These are phyloP conservation scores for Triticum dicoccoides DNA, from an alignment of 176 grass and related monocot genomes.

Conservation along the genomic window DNA sequence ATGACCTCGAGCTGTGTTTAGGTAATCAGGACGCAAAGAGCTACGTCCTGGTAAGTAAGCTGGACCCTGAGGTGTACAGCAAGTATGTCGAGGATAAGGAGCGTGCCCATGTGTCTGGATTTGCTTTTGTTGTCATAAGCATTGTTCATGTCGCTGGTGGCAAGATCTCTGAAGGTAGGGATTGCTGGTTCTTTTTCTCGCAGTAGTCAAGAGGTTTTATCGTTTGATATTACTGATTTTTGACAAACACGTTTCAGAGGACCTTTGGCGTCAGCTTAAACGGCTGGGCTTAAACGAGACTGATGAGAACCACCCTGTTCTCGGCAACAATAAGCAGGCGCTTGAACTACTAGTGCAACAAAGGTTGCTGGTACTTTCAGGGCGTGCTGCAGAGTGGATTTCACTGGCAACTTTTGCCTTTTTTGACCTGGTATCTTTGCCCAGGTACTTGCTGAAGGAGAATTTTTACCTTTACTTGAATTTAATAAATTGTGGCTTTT, in stretches of 20 bases:
- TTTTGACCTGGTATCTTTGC: constrained; percentile 22
- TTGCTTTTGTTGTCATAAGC: constrained; percentile 67
- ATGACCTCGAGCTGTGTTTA: constrained; percentile 5
- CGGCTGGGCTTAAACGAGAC: constrained; percentile 65
- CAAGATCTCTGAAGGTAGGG: constrained; percentile 71
- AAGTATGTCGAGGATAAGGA: constrained; percentile 67
- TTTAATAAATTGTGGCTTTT: too few species aligned
- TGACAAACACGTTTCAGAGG: constrained; percentile 44
- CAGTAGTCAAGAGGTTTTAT: not conserved
- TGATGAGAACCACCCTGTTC: constrained; percentile 49
- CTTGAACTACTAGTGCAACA: constrained; percentile 81
- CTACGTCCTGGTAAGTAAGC: constrained; percentile 63
- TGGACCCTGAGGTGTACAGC: constrained; percentile 57
- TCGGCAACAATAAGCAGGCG: constrained; percentile 77
- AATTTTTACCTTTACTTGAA: not conserved
- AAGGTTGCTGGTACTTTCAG: constrained; percentile 45
- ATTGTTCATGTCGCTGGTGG: constrained; percentile 68
- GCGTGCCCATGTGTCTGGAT: constrained; percentile 57
- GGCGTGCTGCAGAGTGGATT: not conserved
- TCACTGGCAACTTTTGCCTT: not conserved
- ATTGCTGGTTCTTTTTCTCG: not conserved
- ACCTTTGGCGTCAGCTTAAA: constrained; percentile 84
- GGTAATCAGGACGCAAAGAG: constrained; percentile 60
- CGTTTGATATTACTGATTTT: not conserved
- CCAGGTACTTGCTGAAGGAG: constrained; percentile 86